Base-by-base conservation (phyloP, 2,329 filamentous ascomycete species). In the Lizonia empirigonia region DNA sequence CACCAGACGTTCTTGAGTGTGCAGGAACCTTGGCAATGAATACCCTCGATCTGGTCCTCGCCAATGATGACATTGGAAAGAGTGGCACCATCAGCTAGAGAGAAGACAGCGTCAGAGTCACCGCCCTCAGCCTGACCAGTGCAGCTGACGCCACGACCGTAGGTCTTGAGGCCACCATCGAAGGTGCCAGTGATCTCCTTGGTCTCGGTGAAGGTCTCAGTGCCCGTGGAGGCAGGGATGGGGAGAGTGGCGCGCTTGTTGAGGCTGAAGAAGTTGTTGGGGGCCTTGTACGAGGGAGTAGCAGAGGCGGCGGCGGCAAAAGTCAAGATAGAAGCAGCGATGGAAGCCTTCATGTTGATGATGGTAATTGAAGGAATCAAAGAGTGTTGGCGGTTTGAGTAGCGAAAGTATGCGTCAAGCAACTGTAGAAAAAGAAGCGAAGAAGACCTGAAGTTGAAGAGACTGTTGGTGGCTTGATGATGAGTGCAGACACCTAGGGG, bases 51-150 rank as follows among this genome's bases (percentile, higher is more conserved):
- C 61, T 80, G 76, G 51, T 77, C 74, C 24, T 70, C 68, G 16
- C 80, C 79, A 48, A 82, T 82, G 67, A 82, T 81, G 65, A 77
- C 79, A 60, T 82, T 82, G 57, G 73, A 76, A 35, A 82, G 68
- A 16, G 77, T 77, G 16, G 74, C 80, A 15, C 79, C 79, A 23
- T 76, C 67, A 55, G 76, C 72, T 30, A 82, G 71, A 53, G 78
- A 73, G 73, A 82, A 82, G 64, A 82, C 78, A 32, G 80, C 77
- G 35, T 79, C 77, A 0, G 67, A 58, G 44, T 74, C 68, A 38
- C 67, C 74, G 37, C 76, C 76, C 57, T 79, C 77, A 10, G 64
- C 59, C 37, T 79, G 74, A 26, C 64, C 71, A 9, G 59, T 69
- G 64, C 77, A 79, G 23, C 35, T 53, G 24, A 59, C 56, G 40